A percentile compares a stretch with the other conserved stretches of the same genome.
These are phyloP conservation scores for Plasmodium cynomolgi DNA, from an alignment of 169 alveolate species.

Conservation along the genomic window DNA sequence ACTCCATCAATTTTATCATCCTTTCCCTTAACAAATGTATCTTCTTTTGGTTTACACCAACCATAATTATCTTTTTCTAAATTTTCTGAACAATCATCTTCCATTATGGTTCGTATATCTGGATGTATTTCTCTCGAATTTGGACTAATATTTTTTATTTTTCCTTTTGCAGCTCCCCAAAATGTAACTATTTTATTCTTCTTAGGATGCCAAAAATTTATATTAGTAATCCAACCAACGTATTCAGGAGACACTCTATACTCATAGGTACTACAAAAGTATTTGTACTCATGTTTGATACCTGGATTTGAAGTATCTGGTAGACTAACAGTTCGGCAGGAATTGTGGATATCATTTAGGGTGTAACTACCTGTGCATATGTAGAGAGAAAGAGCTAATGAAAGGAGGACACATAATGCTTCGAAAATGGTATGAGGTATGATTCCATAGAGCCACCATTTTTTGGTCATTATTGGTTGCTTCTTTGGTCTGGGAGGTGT, in stretches of 20 bases:
- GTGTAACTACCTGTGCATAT: conserved; percentile 88
- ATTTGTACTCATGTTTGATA: conserved; percentile 70
- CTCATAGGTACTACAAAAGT: conserved; percentile 90
- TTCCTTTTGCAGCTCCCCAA: conserved; percentile 90
- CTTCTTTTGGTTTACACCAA: conserved; percentile 73
- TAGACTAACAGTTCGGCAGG: conserved; percentile 79
- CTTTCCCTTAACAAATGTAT: conserved; percentile 1
- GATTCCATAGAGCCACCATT: conserved; percentile 93
- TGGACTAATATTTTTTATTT: conserved; percentile 57
- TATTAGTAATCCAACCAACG: conserved; percentile 91
- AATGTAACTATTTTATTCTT: conserved; percentile 80
- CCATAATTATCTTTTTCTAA: conserved; percentile 77
- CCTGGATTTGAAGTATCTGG: conserved; percentile 38
- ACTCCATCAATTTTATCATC: conserved; percentile 77
- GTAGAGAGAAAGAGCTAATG: conserved; percentile 89
- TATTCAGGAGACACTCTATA: conserved; percentile 83
- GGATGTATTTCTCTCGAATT: conserved; percentile 46
- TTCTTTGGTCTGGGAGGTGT: conserved; percentile 90
- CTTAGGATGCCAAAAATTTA: conserved; percentile 86
- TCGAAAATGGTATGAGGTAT: conserved; percentile 92
- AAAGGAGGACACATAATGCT: conserved; percentile 87
- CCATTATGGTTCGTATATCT: conserved; percentile 77
- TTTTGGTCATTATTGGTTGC: conserved; percentile 92
- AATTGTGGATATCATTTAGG: conserved; percentile 79
- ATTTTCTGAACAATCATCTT: conserved; percentile 32